phyloP scores from a whole-genome alignment of 192 early-diverging fungal genomes.

The Linnemannia zychae region DNA sequence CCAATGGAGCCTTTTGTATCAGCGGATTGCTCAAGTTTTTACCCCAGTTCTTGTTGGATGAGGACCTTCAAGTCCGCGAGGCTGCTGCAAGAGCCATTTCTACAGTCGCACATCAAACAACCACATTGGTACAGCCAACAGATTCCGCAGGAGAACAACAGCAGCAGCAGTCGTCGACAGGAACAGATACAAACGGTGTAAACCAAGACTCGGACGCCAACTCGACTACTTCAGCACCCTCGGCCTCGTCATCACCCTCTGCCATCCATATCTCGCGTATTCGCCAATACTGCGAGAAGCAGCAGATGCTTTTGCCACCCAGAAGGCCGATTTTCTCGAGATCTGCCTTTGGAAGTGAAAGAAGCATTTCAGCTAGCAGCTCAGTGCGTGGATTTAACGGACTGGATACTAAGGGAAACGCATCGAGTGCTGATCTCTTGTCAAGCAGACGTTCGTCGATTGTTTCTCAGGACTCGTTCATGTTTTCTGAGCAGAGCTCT shows the following conservation, averaged over 20 bases:
- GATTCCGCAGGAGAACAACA: conserved; percentile 27
- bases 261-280: conserved; percentile 42
- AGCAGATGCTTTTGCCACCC: conserved; percentile 44
- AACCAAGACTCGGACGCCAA: not conserved
- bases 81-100: conserved; percentile 45
- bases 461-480: conserved; percentile 49
- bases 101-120: conserved; percentile 32
- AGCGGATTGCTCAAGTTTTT: conserved; percentile 48
- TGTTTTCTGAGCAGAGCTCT: conserved; percentile 46
- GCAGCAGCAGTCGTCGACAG: not conserved
- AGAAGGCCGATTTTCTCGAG: conserved; percentile 52
- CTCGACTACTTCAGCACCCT: conserved; percentile 8
- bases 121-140: conserved; percentile 5
- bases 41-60: conserved; percentile 52
- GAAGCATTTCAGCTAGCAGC: conserved; percentile 20
- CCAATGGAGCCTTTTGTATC: conserved; percentile 48
- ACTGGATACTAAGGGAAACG: not conserved
- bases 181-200: not conserved
- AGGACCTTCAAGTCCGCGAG: conserved; percentile 42
- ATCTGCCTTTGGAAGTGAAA: conserved; percentile 35
- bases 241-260: conserved; percentile 34
- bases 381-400: conserved; percentile 24
- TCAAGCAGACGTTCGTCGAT: conserved; percentile 53
- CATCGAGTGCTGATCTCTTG: conserved; percentile 20
- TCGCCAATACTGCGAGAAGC: conserved; percentile 54